These are phyloP conservation scores for Ilyonectria robusta DNA, from an alignment of 2,329 filamentous ascomycete species.

Conservation along the genomic window DNA sequence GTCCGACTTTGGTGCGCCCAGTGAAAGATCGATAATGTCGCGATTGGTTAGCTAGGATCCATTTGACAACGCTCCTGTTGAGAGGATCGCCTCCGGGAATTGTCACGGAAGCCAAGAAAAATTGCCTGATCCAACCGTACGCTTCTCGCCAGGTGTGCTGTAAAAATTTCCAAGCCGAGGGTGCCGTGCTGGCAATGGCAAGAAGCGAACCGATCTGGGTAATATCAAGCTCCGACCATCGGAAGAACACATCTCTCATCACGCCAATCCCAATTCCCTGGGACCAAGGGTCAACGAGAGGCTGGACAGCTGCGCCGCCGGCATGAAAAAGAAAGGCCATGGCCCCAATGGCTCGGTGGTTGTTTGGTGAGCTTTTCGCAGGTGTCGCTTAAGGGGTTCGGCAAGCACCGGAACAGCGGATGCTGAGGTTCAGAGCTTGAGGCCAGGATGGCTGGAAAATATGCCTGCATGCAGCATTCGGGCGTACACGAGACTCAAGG, in stretches of 20 bases:
- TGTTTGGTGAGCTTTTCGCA: not conserved
- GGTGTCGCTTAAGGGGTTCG: not conserved
- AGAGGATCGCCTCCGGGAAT: slow-evolving; percentile 61
- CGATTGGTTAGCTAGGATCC: slow-evolving; percentile 59
- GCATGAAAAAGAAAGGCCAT: slow-evolving; percentile 45
- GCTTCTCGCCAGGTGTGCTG: slow-evolving; percentile 54
- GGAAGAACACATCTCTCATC: slow-evolving; percentile 54
- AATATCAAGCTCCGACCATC: slow-evolving; percentile 62
- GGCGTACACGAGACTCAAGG: not conserved
- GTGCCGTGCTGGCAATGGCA: slow-evolving; percentile 59
- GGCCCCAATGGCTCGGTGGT: not conserved
- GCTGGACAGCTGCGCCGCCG: slow-evolving; percentile 32
- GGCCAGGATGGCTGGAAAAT: slow-evolving; percentile 9
- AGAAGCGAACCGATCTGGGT: slow-evolving; percentile 61
- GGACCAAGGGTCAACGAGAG: slow-evolving; percentile 49
- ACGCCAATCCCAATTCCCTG: slow-evolving; percentile 53
- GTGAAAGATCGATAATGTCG: slow-evolving; percentile 60
- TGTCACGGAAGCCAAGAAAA: slow-evolving; percentile 61
- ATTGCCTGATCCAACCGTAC: slow-evolving; percentile 57
- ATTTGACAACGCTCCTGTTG: slow-evolving; percentile 61
- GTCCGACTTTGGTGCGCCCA: slow-evolving; percentile 57
- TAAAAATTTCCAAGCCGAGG: slow-evolving; percentile 57
- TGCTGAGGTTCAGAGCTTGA: not conserved
- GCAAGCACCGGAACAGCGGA: not conserved
- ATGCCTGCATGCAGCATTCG: slow-evolving; percentile 1